phyloP scores from a whole-genome alignment of 495 filamentous ascomycete species.

The Articulospora tetracladia region DNA sequence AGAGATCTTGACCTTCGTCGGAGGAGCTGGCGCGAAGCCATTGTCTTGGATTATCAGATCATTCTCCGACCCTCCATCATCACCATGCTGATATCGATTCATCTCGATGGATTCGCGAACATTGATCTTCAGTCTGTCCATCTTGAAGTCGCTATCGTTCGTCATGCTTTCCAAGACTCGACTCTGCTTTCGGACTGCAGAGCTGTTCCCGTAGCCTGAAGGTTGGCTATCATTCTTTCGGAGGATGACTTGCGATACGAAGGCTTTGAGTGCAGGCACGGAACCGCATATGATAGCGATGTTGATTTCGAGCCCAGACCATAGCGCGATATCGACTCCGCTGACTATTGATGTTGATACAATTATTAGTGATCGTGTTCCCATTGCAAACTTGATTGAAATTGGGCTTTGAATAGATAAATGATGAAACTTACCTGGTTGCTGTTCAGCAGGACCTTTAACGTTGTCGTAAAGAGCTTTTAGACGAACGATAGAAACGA shows the following conservation, averaged over 20 bases:
- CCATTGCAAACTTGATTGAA: background rate
- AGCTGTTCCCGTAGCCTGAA: background rate
- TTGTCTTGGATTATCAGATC: background rate
- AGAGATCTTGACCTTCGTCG: no score
- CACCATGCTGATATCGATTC: background rate
- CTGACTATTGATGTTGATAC: background rate
- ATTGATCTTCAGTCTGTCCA: background rate
- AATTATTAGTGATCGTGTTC: background rate
- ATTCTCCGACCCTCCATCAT: background rate
- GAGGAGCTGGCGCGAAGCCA: no score
- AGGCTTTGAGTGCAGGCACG: slow-evolving; percentile 26
- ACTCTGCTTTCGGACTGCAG: background rate
- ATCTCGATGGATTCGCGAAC: background rate
- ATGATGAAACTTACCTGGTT: slow-evolving; percentile 14
- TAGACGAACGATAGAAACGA: slow-evolving; percentile 26
- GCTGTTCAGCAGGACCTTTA: slow-evolving; percentile 13
- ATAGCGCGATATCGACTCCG: slow-evolving; percentile 12
- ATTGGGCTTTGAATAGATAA: background rate
- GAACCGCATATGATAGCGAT: slow-evolving; percentile 31
- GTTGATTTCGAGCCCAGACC: slow-evolving; percentile 29
- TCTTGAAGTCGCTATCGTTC: background rate
- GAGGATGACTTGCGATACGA: slow-evolving; percentile 14
- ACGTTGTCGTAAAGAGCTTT: slow-evolving; percentile 9
- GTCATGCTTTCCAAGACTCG: background rate
- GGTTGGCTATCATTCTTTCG: background rate